A percentile compares a stretch with the other conserved stretches of the same genome.
Evolutionary conservation across 768 basidiomycete genomes (phyloP).

Genomic region (Trametes punicea): DNA sequence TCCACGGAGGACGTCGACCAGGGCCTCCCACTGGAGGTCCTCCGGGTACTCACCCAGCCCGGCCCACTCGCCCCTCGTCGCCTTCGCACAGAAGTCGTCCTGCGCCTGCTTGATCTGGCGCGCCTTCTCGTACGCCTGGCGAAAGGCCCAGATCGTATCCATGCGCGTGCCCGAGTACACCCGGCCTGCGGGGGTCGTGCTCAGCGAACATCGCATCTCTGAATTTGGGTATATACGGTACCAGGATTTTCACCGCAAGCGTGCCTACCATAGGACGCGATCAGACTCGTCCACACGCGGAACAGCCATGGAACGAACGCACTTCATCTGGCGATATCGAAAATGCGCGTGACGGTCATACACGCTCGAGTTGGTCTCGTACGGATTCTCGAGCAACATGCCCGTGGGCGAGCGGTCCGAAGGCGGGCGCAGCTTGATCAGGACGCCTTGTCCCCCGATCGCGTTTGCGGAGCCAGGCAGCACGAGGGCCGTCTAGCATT

Average conservation of each 20-base stretch:
- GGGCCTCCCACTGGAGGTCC: slow-evolving; percentile 71
- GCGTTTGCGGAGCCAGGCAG: slow-evolving; percentile 62
- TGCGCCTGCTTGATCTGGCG: slow-evolving; percentile 62
- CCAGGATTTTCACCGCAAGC: slow-evolving; percentile 51
- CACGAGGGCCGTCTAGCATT: slow-evolving; percentile 51
- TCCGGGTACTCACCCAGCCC: slow-evolving; percentile 59
- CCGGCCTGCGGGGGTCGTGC: slow-evolving; percentile 8
- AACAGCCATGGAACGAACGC: slow-evolving; percentile 15
- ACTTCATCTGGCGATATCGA: slow-evolving; percentile 80
- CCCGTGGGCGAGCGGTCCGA: slow-evolving; percentile 65
- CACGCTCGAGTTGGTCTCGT: slow-evolving; percentile 50
- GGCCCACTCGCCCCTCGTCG: slow-evolving; percentile 44
- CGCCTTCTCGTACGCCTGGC: slow-evolving; percentile 68
- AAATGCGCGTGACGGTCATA: slow-evolving; percentile 44
- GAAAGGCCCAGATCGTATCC: slow-evolving; percentile 68
- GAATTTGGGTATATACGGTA: slow-evolving; percentile 24
- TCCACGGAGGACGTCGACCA: slow-evolving; percentile 76
- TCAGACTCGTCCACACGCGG: background rate
- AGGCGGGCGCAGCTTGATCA: slow-evolving; percentile 76
- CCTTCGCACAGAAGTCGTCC: slow-evolving; percentile 61
- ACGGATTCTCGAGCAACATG: slow-evolving; percentile 76
- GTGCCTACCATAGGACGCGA: background rate
- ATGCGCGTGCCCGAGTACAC: slow-evolving; percentile 43
- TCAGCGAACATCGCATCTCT: no score
- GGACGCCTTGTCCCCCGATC: slow-evolving; percentile 69